Base-by-base conservation (phyloP, 2,329 filamentous ascomycete genomes). In the Biscogniauxia mediterranea region DNA sequence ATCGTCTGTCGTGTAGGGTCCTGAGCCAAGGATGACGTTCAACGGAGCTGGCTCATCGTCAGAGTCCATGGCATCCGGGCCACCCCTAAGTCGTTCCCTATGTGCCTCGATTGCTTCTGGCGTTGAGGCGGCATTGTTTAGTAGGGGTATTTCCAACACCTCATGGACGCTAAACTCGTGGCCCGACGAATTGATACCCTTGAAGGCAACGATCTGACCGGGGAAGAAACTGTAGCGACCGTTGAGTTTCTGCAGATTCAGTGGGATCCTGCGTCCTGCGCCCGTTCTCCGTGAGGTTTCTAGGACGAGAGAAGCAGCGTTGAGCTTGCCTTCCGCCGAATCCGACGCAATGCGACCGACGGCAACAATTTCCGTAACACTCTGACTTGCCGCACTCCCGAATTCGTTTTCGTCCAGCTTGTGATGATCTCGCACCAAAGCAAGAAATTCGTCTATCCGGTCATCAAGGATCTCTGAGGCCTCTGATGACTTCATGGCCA, bases 401-500 rank as follows among this genome's bases (percentile, higher is more conserved):
- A 99, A 96, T 0, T 86, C 89, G 19, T 85, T 84, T 61, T 95
- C 89, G 19, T 95, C 91, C 5, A 97, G 80, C 15, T 85, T 81
- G 75, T 96, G 86, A 66, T 93, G 82, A 59, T 89, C 85, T 76
- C 91, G 88, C 5, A 96, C 82, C 1, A 93, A 76, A n/a, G 81
- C 79, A 61, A 87, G 83, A 70, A 97, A 97, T 64, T 93, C 92
- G 69, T 98, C 93, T 79, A 99, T 97, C 69, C 93, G 85, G 76
- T 98, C 94, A 76, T 99, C 95, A 7, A 98, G 83, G 52, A 97
- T 91, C 75, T 97, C 93, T 4, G 94, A 96, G 0, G 92, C 88
- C 74, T 97, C 93, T 5, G 92, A 93, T 6, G 95, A 82, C 71
- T 97, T 96, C 93, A 98, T 97, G 1, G 92, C 90, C 82, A 98